A percentile compares a stretch with the other conserved stretches of the same genome.
These are phyloP conservation scores for Candida hungchunana DNA, from an alignment of 805 yeast genomes.

Conservation along the genomic window DNA sequence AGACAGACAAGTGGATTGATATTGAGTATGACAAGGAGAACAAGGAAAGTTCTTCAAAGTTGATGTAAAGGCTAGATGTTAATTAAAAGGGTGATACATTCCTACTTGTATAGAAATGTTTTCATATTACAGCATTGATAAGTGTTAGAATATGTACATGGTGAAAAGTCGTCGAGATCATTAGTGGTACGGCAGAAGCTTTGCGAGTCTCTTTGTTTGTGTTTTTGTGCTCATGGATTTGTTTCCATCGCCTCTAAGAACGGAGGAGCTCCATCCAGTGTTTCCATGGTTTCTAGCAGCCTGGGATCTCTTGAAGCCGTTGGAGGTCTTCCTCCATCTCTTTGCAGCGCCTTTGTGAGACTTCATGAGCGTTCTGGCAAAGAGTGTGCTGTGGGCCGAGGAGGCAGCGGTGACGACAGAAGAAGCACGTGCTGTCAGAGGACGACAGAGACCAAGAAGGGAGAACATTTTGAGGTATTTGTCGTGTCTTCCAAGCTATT, in stretches of 20 bases:
- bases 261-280: conserved; percentile 74
- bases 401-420: background rate
- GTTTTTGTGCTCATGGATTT: conserved; percentile 50
- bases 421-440: background rate
- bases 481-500: too few relatives aligned
- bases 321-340: conserved; percentile 76
- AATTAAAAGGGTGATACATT: too few relatives aligned
- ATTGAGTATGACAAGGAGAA: conserved; percentile 40
- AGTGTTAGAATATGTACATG: background rate
- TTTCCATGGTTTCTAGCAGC: conserved; percentile 93
- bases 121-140: background rate
- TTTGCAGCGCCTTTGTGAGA: conserved; percentile 86
- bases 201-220: conserved; percentile 57
- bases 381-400: conserved; percentile 9
- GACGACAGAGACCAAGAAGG: conserved; percentile 8
- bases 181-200: conserved; percentile 36
- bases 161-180: background rate
- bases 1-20: conserved; percentile 50
- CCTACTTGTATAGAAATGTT: too few relatives aligned
- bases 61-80: conserved; percentile 16
- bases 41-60: conserved; percentile 22
- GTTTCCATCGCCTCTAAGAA: conserved; percentile 55
- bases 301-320: conserved; percentile 56
- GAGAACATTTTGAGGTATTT: conserved; percentile 13
- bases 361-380: conserved; percentile 46